Percentiles rank a stretch among this genome's conserved stretches.
phyloP scores from a whole-genome alignment of 2,329 filamentous ascomycete genomes.

The Diaporthe sp. region DNA sequence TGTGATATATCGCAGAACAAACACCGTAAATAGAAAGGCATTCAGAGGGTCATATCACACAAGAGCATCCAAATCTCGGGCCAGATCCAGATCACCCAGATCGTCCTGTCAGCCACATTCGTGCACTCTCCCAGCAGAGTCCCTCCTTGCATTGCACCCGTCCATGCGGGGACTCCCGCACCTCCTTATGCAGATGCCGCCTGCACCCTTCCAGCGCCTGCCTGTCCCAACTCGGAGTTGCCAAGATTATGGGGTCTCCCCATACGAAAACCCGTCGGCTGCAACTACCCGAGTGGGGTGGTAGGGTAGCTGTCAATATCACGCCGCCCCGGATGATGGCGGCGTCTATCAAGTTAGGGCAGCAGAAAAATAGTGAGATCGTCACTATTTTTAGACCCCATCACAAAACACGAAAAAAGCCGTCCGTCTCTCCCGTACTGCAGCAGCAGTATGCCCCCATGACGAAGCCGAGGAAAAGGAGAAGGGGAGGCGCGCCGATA shows the following conservation, averaged over 20 bases:
- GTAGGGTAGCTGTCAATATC: slow-evolving; percentile 31
- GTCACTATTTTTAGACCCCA: slow-evolving; percentile 30
- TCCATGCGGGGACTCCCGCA: slow-evolving; percentile 33
- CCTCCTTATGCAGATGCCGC: slow-evolving; percentile 26
- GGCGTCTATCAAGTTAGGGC: slow-evolving; percentile 18
- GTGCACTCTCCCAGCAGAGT: slow-evolving; percentile 18
- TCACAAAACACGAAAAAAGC: slow-evolving; percentile 27
- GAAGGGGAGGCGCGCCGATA: not conserved
- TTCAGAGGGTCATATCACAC: slow-evolving; percentile 10
- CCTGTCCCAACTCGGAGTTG: slow-evolving; percentile 15
- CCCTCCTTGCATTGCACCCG: slow-evolving; percentile 29
- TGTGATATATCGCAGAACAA: slow-evolving; percentile 7
- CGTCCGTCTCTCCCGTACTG: not conserved
- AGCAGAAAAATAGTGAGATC: not conserved
- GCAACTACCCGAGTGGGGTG: slow-evolving; percentile 23
- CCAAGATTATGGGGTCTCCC: slow-evolving; percentile 26
- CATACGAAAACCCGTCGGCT: slow-evolving; percentile 24
- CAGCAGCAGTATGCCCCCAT: not conserved
- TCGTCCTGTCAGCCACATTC: slow-evolving; percentile 26
- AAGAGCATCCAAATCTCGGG: slow-evolving; percentile 28
- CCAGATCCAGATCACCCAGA: slow-evolving; percentile 33
- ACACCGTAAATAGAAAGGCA: slow-evolving; percentile 19
- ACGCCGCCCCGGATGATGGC: not conserved
- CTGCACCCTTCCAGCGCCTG: not conserved
- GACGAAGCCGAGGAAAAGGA: slow-evolving; percentile 7